These are phyloP conservation scores for Apium graveolens DNA, from an alignment of 129 eudicot species.

Conservation along the genomic window DNA sequence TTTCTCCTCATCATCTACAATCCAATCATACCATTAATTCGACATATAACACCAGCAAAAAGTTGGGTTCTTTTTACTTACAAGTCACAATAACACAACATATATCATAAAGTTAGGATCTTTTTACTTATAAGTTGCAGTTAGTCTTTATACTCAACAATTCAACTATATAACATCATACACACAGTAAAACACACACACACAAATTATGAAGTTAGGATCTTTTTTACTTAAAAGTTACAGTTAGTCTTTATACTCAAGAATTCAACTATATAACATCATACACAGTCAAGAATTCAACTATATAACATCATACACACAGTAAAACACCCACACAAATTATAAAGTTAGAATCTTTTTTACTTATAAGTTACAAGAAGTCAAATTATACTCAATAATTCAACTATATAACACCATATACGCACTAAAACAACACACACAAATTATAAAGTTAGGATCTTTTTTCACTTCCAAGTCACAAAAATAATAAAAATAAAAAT, in stretches of 20 bases:
- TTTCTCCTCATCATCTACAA: slow-evolving; percentile 27
- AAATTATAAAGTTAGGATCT: background rate
- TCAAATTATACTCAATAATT: background rate
- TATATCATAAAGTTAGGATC: background rate
- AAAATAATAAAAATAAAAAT: no score
- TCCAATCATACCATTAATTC: slow-evolving; percentile 4
- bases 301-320: no score
- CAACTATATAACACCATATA: background rate
- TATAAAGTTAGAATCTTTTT: background rate
- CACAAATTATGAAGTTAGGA: no score
- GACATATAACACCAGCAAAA: background rate
- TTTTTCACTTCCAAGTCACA: background rate
- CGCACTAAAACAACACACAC: background rate
- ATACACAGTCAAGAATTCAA: no score
- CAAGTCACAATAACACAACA: background rate
- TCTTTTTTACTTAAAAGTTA: no score
- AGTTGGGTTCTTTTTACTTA: background rate
- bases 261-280: no score
- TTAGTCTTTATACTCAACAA: no score
- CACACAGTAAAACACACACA: no score
- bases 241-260: no score
- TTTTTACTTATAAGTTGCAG: no score
- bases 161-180: no score
- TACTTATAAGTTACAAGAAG: background rate
- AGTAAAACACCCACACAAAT: no score